Percentiles rank a stretch among this genome's conserved stretches.
Evolutionary conservation across 1,284 basidiomycete genomes (phyloP).

Genomic region (Fereydounia khargensis): DNA sequence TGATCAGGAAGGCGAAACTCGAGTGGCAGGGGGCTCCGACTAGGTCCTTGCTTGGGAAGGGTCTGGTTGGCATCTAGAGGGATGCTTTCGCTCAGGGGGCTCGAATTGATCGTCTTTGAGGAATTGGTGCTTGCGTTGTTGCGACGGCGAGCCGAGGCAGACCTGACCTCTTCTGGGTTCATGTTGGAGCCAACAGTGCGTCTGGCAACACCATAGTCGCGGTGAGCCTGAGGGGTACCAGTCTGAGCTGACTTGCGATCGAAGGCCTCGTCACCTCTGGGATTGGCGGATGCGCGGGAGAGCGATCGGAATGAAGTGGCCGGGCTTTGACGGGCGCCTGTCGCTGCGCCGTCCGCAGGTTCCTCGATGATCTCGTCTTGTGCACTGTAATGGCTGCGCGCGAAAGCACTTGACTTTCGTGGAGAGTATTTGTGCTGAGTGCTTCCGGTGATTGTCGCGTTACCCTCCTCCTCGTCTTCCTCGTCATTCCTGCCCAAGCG

Average conservation of each 20-base stretch:
- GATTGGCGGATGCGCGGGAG: slow-evolving; percentile 2
- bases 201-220: background rate
- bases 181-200: background rate
- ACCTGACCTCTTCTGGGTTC: background rate
- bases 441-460: slow-evolving; percentile 8
- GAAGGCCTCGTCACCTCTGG: no score
- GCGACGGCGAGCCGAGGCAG: slow-evolving; percentile 1
- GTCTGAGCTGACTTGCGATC: no score
- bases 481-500: slow-evolving; percentile 11
- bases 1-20: slow-evolving; percentile 32
- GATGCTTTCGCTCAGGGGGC: no score
- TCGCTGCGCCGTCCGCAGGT: background rate
- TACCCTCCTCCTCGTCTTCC: slow-evolving; percentile 8
- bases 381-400: slow-evolving; percentile 5
- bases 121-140: background rate
- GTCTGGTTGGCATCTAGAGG: no score
- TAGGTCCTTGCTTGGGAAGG: no score
- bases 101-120: slow-evolving; percentile 5
- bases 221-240: no score
- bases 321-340: background rate
- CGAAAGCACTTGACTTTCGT: slow-evolving; percentile 23
- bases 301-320: background rate
- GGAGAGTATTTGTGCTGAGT: slow-evolving; percentile 24
- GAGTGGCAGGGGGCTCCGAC: slow-evolving; percentile 27
- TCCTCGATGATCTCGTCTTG: slow-evolving; percentile 2